These are phyloP conservation scores for Diutina ranongensis DNA, from an alignment of 1,139 yeast species.

Conservation along the genomic window DNA sequence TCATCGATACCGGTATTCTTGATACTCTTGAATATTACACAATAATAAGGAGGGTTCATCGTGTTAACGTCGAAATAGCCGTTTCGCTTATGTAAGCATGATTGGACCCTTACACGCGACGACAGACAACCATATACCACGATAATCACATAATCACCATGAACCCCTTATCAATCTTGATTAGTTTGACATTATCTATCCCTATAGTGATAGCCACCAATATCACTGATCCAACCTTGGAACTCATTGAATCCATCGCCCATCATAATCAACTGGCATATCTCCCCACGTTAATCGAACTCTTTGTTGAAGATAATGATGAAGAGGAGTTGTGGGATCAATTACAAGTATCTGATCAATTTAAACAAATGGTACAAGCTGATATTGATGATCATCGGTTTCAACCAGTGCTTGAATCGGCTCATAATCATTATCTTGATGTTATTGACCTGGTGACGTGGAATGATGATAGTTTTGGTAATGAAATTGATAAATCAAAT, in stretches of 20 bases:
- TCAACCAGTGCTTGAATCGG: background rate
- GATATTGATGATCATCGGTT: background rate
- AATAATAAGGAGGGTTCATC: background rate
- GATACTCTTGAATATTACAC: background rate
- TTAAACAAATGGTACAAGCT: background rate
- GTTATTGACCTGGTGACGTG: background rate
- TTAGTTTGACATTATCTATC: no score
- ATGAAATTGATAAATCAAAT: background rate
- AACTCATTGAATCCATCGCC: background rate
- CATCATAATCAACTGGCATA: background rate
- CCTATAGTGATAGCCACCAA: background rate
- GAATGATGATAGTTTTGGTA: slow-evolving; percentile 4
- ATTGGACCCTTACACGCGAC: no score
- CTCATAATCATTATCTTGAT: background rate
- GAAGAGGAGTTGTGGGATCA: background rate
- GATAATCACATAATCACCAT: no score
- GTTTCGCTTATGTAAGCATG: no score
- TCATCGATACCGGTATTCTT: background rate
- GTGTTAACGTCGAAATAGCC: background rate
- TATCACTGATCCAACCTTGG: background rate
- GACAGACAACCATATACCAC: no score
- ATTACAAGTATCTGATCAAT: background rate
- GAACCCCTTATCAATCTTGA: no score
- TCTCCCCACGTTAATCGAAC: background rate
- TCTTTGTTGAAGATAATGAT: background rate